Percentiles rank a stretch among this genome's conserved stretches.
Evolutionary conservation across 2,329 filamentous ascomycete genomes (phyloP).

Genomic region (Penicillium vulpinum): DNA sequence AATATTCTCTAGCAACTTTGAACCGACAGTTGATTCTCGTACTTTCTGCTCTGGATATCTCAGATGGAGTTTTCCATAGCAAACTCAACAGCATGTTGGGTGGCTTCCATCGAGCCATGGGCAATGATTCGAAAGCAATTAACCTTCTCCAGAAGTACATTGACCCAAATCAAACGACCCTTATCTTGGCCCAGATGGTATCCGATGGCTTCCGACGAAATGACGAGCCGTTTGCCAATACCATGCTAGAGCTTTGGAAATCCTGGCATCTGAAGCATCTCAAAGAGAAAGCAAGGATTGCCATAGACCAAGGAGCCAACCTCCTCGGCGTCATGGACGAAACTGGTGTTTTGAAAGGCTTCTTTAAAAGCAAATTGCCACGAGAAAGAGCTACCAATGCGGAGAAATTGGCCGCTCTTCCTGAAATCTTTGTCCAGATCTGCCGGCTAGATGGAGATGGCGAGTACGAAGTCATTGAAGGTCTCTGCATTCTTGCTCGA

Average conservation of each 20-base stretch:
- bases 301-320: conserved; percentile 79
- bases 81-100: conserved; percentile 69
- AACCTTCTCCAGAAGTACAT: conserved; percentile 71
- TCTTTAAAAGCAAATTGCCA: conserved; percentile 55
- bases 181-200: conserved; percentile 74
- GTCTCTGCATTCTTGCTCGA: conserved; percentile 78
- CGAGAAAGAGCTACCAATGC: conserved; percentile 30
- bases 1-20: conserved; percentile 72
- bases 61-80: conserved; percentile 62
- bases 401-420: conserved; percentile 58
- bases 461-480: conserved; percentile 66
- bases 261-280: conserved; percentile 86
- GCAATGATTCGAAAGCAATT: conserved; percentile 63
- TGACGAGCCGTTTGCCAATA: conserved; percentile 77
- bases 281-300: conserved; percentile 88
- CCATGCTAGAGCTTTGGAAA: conserved; percentile 79
- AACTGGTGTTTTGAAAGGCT: conserved; percentile 70
- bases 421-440: conserved; percentile 88
- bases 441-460: conserved; percentile 56
- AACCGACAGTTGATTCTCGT: conserved; percentile 90
- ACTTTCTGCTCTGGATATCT: conserved; percentile 74
- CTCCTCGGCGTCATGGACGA: conserved; percentile 89
- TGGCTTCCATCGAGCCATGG: conserved; percentile 70
- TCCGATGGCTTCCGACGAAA: conserved; percentile 72
- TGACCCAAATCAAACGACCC: conserved; percentile 80